Evolutionary conservation across 2,329 filamentous ascomycete species (phyloP).

Genomic region (Pseudocercospora eumusae): DNA sequence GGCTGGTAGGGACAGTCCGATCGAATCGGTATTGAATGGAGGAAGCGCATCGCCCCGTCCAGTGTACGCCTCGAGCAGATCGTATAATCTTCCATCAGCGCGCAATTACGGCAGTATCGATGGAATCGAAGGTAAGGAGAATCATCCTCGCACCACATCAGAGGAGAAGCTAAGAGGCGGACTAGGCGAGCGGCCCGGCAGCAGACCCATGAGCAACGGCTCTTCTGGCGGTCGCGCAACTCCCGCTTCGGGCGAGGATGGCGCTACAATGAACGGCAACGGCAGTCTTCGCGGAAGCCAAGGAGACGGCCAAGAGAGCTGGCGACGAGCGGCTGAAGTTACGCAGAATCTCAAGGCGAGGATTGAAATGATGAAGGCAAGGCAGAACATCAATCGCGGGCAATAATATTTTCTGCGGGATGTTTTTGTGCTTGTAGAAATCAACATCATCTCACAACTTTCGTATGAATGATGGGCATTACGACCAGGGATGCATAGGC

Average conservation of each 20-base stretch:
- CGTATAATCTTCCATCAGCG: slow-evolving; percentile 28
- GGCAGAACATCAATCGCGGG: slow-evolving; percentile 28
- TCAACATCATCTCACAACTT: not conserved
- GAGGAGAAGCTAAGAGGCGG: slow-evolving; percentile 31
- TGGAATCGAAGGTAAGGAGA: slow-evolving; percentile 52
- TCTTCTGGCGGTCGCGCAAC: slow-evolving; percentile 47
- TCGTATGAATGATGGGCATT: slow-evolving; percentile 9
- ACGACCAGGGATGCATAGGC: slow-evolving; percentile 6
- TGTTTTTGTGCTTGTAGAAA: not conserved
- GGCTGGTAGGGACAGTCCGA: slow-evolving; percentile 45
- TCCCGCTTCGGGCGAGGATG: slow-evolving; percentile 40
- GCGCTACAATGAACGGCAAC: slow-evolving; percentile 10
- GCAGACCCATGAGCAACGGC: slow-evolving; percentile 30
- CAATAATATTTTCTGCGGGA: not conserved
- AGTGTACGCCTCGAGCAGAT: slow-evolving; percentile 29
- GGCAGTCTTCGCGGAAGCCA: slow-evolving; percentile 16
- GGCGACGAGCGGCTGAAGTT: slow-evolving; percentile 95
- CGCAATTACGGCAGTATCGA: slow-evolving; percentile 25
- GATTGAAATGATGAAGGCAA: slow-evolving; percentile 96
- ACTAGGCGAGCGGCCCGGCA: slow-evolving; percentile 19
- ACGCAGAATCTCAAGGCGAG: slow-evolving; percentile 95
- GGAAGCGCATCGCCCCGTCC: slow-evolving; percentile 24
- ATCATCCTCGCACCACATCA: slow-evolving; percentile 28
- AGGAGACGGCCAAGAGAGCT: slow-evolving; percentile 75
- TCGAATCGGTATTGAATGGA: slow-evolving; percentile 25